These are phyloP conservation scores for Diaporthe velutina DNA, from an alignment of 2,329 filamentous ascomycete genomes.

Conservation along the genomic window DNA sequence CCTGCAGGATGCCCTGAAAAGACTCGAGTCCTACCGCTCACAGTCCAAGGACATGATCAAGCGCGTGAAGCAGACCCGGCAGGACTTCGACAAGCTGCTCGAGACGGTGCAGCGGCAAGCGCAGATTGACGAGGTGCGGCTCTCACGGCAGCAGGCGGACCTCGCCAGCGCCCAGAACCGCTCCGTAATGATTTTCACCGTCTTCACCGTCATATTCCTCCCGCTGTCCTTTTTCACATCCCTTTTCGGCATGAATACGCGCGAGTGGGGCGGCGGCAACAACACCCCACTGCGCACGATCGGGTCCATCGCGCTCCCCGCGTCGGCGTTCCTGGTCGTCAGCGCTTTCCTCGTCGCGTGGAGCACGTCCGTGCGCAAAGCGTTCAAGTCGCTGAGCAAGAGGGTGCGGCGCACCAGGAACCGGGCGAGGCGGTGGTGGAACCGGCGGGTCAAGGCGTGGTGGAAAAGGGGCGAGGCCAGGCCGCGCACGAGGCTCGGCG, in stretches of 20 bases:
- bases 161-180: conserved; percentile 43
- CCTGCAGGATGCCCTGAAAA: conserved; percentile 9
- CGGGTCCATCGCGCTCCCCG: conserved; percentile 25
- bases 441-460: background rate
- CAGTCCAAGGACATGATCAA: conserved; percentile 30
- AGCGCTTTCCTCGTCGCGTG: conserved; percentile 16
- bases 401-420: background rate
- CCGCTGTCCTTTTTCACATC: conserved; percentile 43
- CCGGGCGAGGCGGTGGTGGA: conserved; percentile 13
- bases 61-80: conserved; percentile 11
- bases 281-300: conserved; percentile 25
- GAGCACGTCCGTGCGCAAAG: conserved; percentile 23
- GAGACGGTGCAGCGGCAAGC: conserved; percentile 34
- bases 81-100: conserved; percentile 34
- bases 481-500: background rate
- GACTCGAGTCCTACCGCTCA: conserved; percentile 14
- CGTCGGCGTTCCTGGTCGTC: conserved; percentile 20
- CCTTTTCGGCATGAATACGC: conserved; percentile 42
- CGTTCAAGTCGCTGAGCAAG: background rate
- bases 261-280: conserved; percentile 33
- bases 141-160: conserved; percentile 36
- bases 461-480: background rate
- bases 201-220: conserved; percentile 49
- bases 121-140: conserved; percentile 35
- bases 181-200: conserved; percentile 49